Evolutionary conservation across 2,329 filamentous ascomycete genomes (phyloP), one percentile per base, ranked within the genome.

Genomic region (Fusarium marasasianum): DNA sequence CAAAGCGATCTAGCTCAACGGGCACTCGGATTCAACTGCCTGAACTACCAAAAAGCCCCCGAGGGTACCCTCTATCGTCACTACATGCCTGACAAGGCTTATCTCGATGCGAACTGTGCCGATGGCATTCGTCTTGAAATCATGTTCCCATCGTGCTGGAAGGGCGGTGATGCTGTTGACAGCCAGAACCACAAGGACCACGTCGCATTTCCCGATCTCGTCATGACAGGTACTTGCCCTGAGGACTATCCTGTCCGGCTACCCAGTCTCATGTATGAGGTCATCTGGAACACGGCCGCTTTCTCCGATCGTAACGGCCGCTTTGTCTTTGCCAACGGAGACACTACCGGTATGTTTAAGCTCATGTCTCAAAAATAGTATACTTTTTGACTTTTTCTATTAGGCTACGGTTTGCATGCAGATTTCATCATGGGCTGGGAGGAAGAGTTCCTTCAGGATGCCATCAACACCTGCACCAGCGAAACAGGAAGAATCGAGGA

Each of bases 21-120:
- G 71, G 94, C 95, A 15, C 78, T 98, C 35, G 96, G 96, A 8
- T 98, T 98, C 89, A 98, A 98, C 87, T 98, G 96, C 83, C 85
- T 99, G 69, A 92, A 98, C 89, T 98, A 98, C 80, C 78, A 77
- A 38, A 85, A 83, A 31, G 77, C 82, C 1, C 86, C 93, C 5
- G 95, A 98, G 82, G 87, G 88, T 4, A 93, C 95, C 20, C 88
- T 97, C 41, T 93, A 91, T 82, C 94, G 95, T 74, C 95, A 98
- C 82, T 91, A 90, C 80, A 79, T 98, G 76, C 95, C 96, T 0
- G 89, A 92, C 77, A 97, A 97, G 87, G 83, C 84, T 0, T 97
- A 90, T 80, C 87, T 98, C 41, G 95, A 98, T 79, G 87, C 87
- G 62, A 91, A 96, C 83, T 98, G 96, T 84, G 83, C 84, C n/a